Evolutionary conservation across 805 yeast genomes (phyloP), one percentile per base, ranked within the genome.

Genomic region (Candida ulmi): DNA sequence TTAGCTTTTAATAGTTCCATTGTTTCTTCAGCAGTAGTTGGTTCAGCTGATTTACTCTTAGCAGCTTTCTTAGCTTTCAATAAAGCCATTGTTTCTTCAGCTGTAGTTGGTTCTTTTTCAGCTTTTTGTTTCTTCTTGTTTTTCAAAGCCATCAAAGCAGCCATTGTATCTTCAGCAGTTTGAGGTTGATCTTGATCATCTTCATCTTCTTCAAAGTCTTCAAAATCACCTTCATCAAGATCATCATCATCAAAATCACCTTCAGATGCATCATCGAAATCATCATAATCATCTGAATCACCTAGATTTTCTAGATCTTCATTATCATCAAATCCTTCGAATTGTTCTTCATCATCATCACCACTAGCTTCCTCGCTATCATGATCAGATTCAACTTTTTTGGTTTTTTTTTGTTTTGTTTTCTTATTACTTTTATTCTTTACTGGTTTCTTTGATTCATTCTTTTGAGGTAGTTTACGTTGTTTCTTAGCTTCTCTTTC

Each of bases 21-120:
- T 11, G 73, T 74, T 17, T 65, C 67, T 35, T 68, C 71, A 35
- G 63, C 72, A 17, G 62, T 52, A 5, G 30, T 2, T 17, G 37
- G 37, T 24, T 41, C 34, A 9, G 5, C n/a, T 9, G n/a, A 11
- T 26, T 31, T 33, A 13, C 12, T 32, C 17, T 39, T 27, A n/a
- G n/a, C n/a, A n/a, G n/a, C 47, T 46, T 50, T 61, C 38, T 48
- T 61, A 24, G 57, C 65, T 48, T 67, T 73, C 38, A 63, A 44
- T 26, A 66, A 65, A 2, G 62, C 69, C 67, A 66, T 65, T 2
- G 72, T 72, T 33, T 68, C 72, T 35, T 61, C 71, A 1, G 59
- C 68, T 11, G 64, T 60, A 47, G 61, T 61, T 7, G 60, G 60
- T 33, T 52, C 58, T 21, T 54, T 50, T 5, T 56, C 64, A 8